Base-by-base conservation (phyloP, 257 asterid genomes). In the Mentha longifolia region DNA sequence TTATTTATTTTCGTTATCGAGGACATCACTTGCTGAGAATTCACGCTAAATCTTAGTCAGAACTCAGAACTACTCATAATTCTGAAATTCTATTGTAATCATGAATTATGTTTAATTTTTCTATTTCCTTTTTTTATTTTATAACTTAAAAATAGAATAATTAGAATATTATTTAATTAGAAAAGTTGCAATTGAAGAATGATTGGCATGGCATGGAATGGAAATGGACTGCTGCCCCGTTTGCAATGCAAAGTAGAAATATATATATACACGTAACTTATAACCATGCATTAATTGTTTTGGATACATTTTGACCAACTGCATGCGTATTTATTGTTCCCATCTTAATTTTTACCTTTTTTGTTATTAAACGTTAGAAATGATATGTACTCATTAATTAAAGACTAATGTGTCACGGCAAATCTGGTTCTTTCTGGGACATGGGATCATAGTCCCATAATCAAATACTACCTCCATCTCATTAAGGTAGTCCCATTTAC, bases 191-290 rank as follows among this genome's bases (percentile, higher is more conserved):
- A 9, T 1, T 7, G 57, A 9, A 42, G 25, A 56, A 49, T 19
- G 62, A 55, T 25, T 11, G 59, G 2, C 20, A 47, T 47, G 54
- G 54, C 1, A 17, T 19, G 46, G 59, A 16, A 70, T 70, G 61
- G 20, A 57, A 16, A 70, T 70, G 61, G 20, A 57, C 35, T 9
- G 6, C 37, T 67, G 47, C 33, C 79, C 70, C 30, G 37, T 64
- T 46, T 61, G 71, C 70, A 54, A 69, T 54, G 80, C 72, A 70
- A 54, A 42, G 72, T 62, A 22, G 67, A 22, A 0, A 70, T 47
- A 61, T 5, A 35, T 35, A 7, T 7, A 71, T 47, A 35, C 61
- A 43, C 39, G 22, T 69, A n/a, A 30, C 19, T 60, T 47, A 20
- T 19, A 33, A 22, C 1, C 55, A 13, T 30, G n/a, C 52, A 71